Evolutionary conservation across 2,329 filamentous ascomycete species (phyloP).

Genomic region (Clarireedia sp.): DNA sequence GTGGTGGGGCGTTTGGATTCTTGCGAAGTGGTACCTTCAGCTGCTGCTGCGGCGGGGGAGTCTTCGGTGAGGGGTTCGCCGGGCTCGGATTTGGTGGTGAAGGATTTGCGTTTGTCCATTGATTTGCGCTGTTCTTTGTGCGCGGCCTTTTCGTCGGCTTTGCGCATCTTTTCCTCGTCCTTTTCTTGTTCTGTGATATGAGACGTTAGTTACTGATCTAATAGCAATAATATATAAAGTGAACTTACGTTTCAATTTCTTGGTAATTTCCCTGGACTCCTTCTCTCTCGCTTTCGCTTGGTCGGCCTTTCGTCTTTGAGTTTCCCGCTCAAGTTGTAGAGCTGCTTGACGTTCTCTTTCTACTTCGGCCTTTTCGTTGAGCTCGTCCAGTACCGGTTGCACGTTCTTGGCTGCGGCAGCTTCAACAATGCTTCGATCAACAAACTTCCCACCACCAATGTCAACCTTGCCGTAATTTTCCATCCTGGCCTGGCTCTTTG

Average conservation of each 20-base stretch:
- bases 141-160: constrained; percentile 46
- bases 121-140: constrained; percentile 46
- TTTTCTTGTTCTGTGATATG: constrained; percentile 31
- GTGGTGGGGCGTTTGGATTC: constrained; percentile 8
- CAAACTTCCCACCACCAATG: constrained; percentile 72
- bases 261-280: constrained; percentile 46
- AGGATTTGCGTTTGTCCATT: constrained; percentile 32
- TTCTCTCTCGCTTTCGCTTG: constrained; percentile 47
- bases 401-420: constrained; percentile 69
- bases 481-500: constrained; percentile 53
- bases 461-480: constrained; percentile 52
- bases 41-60: neutral
- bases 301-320: constrained; percentile 51
- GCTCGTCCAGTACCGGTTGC: constrained; percentile 78
- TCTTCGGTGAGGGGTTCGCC: neutral
- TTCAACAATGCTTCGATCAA: constrained; percentile 71
- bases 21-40: neutral
- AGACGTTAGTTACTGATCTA: neutral
- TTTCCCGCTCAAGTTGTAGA: constrained; percentile 54
- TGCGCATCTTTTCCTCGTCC: constrained; percentile 38
- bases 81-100: constrained; percentile 9
- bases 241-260: constrained; percentile 51
- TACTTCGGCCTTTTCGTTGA: constrained; percentile 67
- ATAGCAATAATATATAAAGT: neutral
- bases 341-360: constrained; percentile 61